Evolutionary conservation across 2,329 filamentous ascomycete genomes (phyloP).

Genomic region (Monosporascus sp.): DNA sequence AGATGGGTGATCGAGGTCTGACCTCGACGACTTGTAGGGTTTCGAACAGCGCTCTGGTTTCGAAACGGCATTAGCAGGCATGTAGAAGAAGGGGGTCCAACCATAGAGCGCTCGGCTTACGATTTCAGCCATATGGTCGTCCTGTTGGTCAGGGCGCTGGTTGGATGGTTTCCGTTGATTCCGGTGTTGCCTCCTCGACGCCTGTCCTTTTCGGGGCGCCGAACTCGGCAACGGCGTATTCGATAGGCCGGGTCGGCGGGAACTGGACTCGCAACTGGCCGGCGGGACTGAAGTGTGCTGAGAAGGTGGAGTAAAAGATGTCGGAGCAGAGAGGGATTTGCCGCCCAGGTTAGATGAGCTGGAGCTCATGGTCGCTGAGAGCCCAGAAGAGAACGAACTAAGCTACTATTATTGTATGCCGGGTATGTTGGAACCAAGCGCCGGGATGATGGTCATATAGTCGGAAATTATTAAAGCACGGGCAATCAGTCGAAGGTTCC

Average conservation of each 20-base stretch:
- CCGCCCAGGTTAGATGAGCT: conserved; percentile 35
- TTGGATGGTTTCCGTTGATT: conserved; percentile 66
- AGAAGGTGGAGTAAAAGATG: conserved; percentile 35
- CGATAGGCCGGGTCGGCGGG: conserved; percentile 41
- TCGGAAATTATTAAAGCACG: no score
- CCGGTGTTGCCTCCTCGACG: conserved; percentile 76
- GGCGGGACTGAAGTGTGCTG: conserved; percentile 39
- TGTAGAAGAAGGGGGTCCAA: conserved; percentile 3
- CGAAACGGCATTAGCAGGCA: conserved; percentile 6
- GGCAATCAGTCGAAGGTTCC: no score
- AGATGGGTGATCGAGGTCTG: conserved; percentile 97
- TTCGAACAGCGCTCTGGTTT: conserved; percentile 44
- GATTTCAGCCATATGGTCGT: conserved; percentile 84
- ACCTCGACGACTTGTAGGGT: conserved; percentile 68
- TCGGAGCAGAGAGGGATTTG: conserved; percentile 46
- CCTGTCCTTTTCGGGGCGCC: conserved; percentile 70
- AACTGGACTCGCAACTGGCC: conserved; percentile 41
- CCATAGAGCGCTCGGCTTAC: conserved; percentile 31
- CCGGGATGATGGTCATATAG: neutral
- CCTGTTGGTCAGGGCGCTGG: conserved; percentile 56
- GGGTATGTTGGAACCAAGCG: conserved; percentile 1
- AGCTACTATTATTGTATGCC: neutral
- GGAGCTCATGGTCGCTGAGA: conserved; percentile 27
- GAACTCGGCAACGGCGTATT: conserved; percentile 29
- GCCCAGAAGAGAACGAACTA: conserved; percentile 1